A percentile compares a stretch with the other conserved stretches of the same genome.
Evolutionary conservation across 2,329 filamentous ascomycete genomes (phyloP).

Genomic region (Pseudocercospora fuligena): DNA sequence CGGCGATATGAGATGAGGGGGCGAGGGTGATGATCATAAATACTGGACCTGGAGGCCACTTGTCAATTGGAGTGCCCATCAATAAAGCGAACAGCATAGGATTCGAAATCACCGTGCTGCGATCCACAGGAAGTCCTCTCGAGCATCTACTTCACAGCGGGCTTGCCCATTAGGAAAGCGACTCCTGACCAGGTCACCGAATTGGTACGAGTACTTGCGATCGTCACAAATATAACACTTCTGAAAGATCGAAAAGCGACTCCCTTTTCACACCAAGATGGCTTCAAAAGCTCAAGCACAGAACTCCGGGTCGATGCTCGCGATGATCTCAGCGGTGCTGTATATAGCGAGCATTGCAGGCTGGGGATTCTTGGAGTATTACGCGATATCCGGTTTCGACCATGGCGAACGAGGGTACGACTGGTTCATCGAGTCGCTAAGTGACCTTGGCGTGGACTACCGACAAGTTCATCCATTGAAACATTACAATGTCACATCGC

Average conservation of each 20-base stretch:
- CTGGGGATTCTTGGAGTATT: constrained; percentile 23
- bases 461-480: constrained; percentile 33
- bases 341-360: constrained; percentile 15
- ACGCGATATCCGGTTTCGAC: constrained; percentile 20
- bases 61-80: too few species aligned
- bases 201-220: too few species aligned
- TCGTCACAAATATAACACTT: too few species aligned
- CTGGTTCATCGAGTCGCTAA: constrained; percentile 26
- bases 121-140: too few species aligned
- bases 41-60: background rate
- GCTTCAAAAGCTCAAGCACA: background rate
- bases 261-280: background rate
- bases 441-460: constrained; percentile 30
- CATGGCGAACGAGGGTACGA: constrained; percentile 21
- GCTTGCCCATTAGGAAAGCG: too few species aligned
- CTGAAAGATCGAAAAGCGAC: too few species aligned
- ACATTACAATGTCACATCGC: constrained; percentile 29
- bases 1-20: background rate
- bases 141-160: too few species aligned
- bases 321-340: constrained; percentile 21
- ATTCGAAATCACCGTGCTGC: background rate
- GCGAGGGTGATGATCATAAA: background rate
- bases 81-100: background rate
- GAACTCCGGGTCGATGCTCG: background rate
- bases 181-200: too few species aligned